Evolutionary conservation across 2,329 filamentous ascomycete genomes (phyloP).

Genomic region (Clonostachys solani): DNA sequence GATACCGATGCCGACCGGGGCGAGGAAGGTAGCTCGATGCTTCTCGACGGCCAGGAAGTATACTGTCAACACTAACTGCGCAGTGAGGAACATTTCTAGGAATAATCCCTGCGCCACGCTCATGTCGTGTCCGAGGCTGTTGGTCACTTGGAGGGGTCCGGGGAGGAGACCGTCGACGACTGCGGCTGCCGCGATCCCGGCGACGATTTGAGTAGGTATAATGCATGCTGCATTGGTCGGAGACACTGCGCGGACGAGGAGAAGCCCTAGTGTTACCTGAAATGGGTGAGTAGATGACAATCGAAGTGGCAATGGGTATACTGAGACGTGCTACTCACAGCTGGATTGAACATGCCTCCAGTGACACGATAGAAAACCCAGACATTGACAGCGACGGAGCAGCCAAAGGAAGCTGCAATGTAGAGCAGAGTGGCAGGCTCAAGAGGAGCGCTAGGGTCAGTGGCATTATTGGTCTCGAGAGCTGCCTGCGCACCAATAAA

Average conservation of each 20-base stretch:
- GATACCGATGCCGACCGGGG: conserved; percentile 65
- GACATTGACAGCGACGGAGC: conserved; percentile 46
- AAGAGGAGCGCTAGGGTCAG: conserved; percentile 16
- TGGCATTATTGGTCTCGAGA: conserved; percentile 18
- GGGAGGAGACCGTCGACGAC: conserved; percentile 52
- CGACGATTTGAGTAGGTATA: conserved; percentile 49
- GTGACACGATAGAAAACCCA: conserved; percentile 54
- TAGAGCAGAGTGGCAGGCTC: conserved; percentile 35
- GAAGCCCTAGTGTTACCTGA: conserved; percentile 51
- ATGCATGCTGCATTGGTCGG: conserved; percentile 45
- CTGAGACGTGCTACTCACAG: conserved; percentile 25
- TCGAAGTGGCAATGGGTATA: too few relatives aligned
- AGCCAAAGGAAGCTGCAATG: conserved; percentile 44
- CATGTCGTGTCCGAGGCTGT: conserved; percentile 43
- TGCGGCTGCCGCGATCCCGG: conserved; percentile 48
- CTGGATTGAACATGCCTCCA: conserved; percentile 47
- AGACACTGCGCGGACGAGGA: conserved; percentile 52
- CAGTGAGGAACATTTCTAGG: conserved; percentile 59
- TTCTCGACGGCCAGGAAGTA: conserved; percentile 67
- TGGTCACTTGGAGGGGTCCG: conserved; percentile 43
- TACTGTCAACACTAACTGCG: conserved; percentile 55
- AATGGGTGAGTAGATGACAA: not conserved
- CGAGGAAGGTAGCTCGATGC: conserved; percentile 63
- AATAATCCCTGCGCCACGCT: conserved; percentile 54
- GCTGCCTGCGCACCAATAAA: conserved; percentile 34